These are phyloP conservation scores for Picea sitchensis DNA, from an alignment of 75 land plant species.

Conservation along the genomic window DNA sequence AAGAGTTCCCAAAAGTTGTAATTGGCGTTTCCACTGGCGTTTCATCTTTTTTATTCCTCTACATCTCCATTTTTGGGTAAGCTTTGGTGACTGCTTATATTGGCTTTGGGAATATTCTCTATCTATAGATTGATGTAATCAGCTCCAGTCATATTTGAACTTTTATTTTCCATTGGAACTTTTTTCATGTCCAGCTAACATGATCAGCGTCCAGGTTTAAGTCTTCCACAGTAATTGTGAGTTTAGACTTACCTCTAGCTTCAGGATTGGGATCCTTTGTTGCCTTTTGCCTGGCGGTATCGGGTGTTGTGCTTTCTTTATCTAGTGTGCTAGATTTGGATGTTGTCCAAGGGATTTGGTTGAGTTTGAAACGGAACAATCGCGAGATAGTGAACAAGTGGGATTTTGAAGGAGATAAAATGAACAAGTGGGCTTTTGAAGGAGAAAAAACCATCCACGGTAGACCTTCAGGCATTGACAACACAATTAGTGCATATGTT, in stretches of 20 bases:
- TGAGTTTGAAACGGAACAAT: conserved; percentile 28
- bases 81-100: neutral
- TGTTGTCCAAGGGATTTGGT: conserved; percentile 27
- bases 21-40: conserved; percentile 59
- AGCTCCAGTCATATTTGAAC: neutral
- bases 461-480: conserved; percentile 94
- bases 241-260: conserved; percentile 82
- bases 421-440: conserved; percentile 95
- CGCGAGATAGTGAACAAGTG: conserved; percentile 73
- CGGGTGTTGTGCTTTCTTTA: conserved; percentile 63
- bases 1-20: conserved; percentile 48
- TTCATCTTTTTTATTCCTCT: conserved; percentile 71
- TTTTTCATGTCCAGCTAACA: neutral
- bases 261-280: conserved; percentile 94
- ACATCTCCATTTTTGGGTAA: conserved; percentile 74
- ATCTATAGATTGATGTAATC: neutral
- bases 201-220: conserved; percentile 37
- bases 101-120: neutral
- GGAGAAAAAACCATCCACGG: conserved; percentile 97
- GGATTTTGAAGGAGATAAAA: conserved; percentile 99
- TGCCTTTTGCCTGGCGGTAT: conserved; percentile 66
- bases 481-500: conserved; percentile 92
- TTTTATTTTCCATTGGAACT: neutral
- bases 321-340: conserved; percentile 34
- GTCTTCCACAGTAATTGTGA: conserved; percentile 55